These are phyloP conservation scores for Citrus trifoliata DNA, from an alignment of 345 rosid genomes.

Conservation along the genomic window DNA sequence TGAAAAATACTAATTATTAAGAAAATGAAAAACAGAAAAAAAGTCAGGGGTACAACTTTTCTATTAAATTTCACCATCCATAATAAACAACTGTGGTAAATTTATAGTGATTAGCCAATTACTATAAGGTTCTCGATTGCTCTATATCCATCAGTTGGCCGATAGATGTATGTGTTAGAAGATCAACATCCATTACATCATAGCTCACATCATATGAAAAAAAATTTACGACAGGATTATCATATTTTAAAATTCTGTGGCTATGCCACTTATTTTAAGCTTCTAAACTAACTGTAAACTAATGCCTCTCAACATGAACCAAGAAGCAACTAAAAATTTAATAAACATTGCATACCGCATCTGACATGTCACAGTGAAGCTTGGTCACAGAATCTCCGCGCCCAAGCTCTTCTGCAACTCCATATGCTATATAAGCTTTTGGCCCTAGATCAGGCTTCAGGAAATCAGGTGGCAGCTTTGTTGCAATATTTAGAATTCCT, in stretches of 20 bases:
- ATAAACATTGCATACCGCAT: constrained; percentile 39
- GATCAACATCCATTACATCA: too few species aligned
- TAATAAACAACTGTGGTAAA: too few species aligned
- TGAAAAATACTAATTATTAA: too few species aligned
- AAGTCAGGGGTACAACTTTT: background rate
- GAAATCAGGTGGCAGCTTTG: constrained; percentile 28
- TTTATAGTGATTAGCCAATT: too few species aligned
- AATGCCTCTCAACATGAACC: background rate
- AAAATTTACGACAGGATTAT: too few species aligned
- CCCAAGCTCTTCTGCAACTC: constrained; percentile 50
- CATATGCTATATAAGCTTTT: constrained; percentile 56
- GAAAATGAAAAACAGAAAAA: background rate
- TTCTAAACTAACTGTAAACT: background rate
- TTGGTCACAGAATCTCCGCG: constrained; percentile 76
- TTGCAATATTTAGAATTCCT: constrained; percentile 47
- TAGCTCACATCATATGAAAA: too few species aligned
- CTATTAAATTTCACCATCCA: too few species aligned
- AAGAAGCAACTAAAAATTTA: background rate
- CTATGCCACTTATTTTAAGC: too few species aligned
- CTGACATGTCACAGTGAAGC: constrained; percentile 66
- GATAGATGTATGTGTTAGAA: too few species aligned
- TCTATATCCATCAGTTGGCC: too few species aligned
- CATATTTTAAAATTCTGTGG: too few species aligned
- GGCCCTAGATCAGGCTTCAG: constrained; percentile 61
- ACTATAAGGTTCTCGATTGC: too few species aligned